A percentile compares a stretch with the other conserved stretches of the same genome.
Evolutionary conservation across 352 stramenopile genomes (phyloP).

Genomic region (Achlya hypogyna): DNA sequence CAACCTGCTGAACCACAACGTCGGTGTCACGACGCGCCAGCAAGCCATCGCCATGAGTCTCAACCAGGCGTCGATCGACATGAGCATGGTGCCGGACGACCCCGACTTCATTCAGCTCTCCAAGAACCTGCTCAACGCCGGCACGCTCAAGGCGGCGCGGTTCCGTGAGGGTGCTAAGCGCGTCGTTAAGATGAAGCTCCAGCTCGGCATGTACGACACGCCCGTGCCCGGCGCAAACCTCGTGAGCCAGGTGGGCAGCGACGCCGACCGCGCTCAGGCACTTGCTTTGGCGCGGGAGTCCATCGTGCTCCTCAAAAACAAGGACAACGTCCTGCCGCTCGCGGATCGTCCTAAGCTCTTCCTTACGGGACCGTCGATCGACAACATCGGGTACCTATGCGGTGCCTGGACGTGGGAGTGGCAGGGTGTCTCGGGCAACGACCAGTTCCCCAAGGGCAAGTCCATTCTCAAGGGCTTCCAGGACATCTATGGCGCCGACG

Average conservation of each 20-base stretch:
- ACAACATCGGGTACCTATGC: slow-evolving; percentile 66
- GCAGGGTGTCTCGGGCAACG: slow-evolving; percentile 71
- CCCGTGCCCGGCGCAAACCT: slow-evolving; percentile 38
- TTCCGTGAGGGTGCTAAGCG: slow-evolving; percentile 48
- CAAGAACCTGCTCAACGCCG: slow-evolving; percentile 30
- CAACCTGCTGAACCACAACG: slow-evolving; percentile 62
- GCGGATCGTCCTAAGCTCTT: slow-evolving; percentile 29
- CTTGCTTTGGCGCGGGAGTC: slow-evolving; percentile 69
- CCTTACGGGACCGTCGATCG: slow-evolving; percentile 44
- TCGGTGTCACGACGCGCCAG: slow-evolving; percentile 34
- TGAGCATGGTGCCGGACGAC: slow-evolving; percentile 81
- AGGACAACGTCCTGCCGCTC: slow-evolving; percentile 35
- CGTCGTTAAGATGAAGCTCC: slow-evolving; percentile 61
- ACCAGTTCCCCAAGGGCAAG: slow-evolving; percentile 49
- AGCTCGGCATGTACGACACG: slow-evolving; percentile 58
- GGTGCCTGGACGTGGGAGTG: slow-evolving; percentile 78
- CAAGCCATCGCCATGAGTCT: slow-evolving; percentile 64
- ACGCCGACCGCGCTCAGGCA: slow-evolving; percentile 39
- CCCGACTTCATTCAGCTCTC: slow-evolving; percentile 49
- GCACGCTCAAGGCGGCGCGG: slow-evolving; percentile 19
- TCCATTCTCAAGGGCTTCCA: slow-evolving; percentile 50
- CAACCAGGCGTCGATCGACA: slow-evolving; percentile 82
- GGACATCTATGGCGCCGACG: slow-evolving; percentile 22
- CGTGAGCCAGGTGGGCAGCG: slow-evolving; percentile 38
- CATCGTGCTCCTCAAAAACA: slow-evolving; percentile 78